phyloP scores from a whole-genome alignment of 495 filamentous ascomycete genomes.

The Glarea lozoyensis region DNA sequence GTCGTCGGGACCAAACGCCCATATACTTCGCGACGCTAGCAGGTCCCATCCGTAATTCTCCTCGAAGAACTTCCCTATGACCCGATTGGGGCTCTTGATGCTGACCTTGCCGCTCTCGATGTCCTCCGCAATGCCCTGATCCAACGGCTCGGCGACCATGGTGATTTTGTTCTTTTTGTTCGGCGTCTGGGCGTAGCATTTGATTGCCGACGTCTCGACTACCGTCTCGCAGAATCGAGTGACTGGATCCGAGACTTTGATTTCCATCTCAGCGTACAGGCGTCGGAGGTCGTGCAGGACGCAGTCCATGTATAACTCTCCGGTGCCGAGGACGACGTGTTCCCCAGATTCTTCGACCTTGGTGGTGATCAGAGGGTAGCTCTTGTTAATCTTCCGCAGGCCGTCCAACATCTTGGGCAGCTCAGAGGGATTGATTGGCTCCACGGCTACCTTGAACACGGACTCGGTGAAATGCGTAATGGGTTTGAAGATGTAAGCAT shows the following conservation, averaged over 20 bases:
- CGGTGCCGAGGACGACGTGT: conserved; percentile 89
- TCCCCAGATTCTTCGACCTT: conserved; percentile 99
- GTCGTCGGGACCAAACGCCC: conserved; percentile 97
- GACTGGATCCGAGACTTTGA: conserved; percentile 96
- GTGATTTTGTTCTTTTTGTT: conserved; percentile 99
- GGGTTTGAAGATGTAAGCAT: conserved; percentile 89
- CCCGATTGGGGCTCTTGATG: conserved; percentile 87
- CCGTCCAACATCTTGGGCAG: conserved; percentile 99
- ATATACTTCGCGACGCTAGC: conserved; percentile 87
- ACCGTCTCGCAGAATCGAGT: conserved; percentile 97
- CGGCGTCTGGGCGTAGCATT: conserved; percentile 94
- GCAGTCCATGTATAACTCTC: conserved; percentile 98
- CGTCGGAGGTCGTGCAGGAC: conserved; percentile 90
- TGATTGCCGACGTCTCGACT: conserved; percentile 94
- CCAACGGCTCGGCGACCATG: conserved; percentile 92
- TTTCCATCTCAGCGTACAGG: conserved; percentile 97
- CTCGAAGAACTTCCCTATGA: conserved; percentile 94
- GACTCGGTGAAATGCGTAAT: conserved; percentile 94
- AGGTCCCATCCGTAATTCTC: conserved; percentile 97
- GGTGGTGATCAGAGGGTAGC: conserved; percentile 87
- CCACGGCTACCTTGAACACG: conserved; percentile 94
- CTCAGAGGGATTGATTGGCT: conserved; percentile 96
- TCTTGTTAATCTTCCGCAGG: conserved; percentile 92
- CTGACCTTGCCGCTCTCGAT: conserved; percentile 85
- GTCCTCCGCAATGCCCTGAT: conserved; percentile 89